These are phyloP conservation scores for Grammothele lineata DNA, from an alignment of 768 basidiomycete genomes.

Conservation along the genomic window DNA sequence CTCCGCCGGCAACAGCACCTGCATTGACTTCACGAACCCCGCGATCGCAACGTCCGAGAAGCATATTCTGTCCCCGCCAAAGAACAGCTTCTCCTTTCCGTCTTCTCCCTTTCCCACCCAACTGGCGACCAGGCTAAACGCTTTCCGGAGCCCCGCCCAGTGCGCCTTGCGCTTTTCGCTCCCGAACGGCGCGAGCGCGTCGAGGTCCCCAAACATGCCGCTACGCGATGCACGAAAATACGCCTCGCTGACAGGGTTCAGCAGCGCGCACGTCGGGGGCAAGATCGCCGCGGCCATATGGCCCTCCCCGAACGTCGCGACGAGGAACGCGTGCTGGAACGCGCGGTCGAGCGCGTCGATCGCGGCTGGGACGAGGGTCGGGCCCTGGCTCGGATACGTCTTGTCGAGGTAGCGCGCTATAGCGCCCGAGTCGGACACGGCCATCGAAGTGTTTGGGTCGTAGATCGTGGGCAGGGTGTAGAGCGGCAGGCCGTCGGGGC, in stretches of 20 bases:
- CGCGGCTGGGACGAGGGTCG: slow-evolving; percentile 28
- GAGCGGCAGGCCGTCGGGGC: slow-evolving; percentile 10
- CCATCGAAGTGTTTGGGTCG: slow-evolving; percentile 21
- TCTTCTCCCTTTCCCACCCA: slow-evolving; percentile 28
- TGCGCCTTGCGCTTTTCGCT: slow-evolving; percentile 25
- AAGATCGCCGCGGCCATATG: slow-evolving; percentile 9
- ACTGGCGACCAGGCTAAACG: slow-evolving; percentile 22
- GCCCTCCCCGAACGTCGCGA: background rate
- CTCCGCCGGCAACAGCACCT: slow-evolving; percentile 26
- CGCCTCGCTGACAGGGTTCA: slow-evolving; percentile 7
- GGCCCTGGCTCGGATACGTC: slow-evolving; percentile 26
- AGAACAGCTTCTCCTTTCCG: slow-evolving; percentile 18
- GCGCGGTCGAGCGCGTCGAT: slow-evolving; percentile 22
- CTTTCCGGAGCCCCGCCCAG: slow-evolving; percentile 35
- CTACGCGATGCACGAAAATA: slow-evolving; percentile 33
- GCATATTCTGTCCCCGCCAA: slow-evolving; percentile 30
- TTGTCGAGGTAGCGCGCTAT: slow-evolving; percentile 27
- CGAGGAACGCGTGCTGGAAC: slow-evolving; percentile 18
- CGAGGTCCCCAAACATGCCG: slow-evolving; percentile 31
- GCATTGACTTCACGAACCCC: slow-evolving; percentile 30
- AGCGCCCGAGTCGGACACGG: slow-evolving; percentile 20
- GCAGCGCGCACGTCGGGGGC: background rate
- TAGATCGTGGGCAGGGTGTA: slow-evolving; percentile 28
- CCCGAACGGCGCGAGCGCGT: slow-evolving; percentile 31
- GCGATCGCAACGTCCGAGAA: slow-evolving; percentile 33